phyloP scores from a whole-genome alignment of 2,329 filamentous ascomycete genomes.

The Penicillium digitatum region DNA sequence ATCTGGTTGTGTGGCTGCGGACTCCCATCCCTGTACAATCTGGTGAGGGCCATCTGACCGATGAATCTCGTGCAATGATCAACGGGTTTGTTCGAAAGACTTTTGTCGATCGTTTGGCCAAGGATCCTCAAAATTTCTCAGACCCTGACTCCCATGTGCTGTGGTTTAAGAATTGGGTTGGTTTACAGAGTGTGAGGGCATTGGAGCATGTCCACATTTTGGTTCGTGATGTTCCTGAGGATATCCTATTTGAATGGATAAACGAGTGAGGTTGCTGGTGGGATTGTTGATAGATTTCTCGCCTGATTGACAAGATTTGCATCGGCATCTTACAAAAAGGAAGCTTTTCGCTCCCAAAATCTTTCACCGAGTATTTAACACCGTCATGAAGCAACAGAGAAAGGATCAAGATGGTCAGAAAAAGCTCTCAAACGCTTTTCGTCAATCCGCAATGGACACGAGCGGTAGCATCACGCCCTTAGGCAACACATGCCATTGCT shows the following conservation, averaged over 20 bases:
- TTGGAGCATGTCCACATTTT: constrained; percentile 57
- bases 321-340: too few species aligned
- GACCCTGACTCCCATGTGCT: constrained; percentile 47
- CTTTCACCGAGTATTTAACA: not conserved
- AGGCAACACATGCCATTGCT: constrained; percentile 28
- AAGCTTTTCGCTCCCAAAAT: not conserved
- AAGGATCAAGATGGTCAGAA: not conserved
- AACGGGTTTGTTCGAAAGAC: constrained; percentile 48
- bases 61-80: constrained; percentile 47
- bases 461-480: not conserved
- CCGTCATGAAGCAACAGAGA: not conserved
- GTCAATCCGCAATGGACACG: not conserved
- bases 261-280: constrained; percentile 24
- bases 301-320: not conserved
- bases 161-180: constrained; percentile 64
- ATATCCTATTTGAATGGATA: constrained; percentile 45
- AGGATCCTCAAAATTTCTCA: constrained; percentile 30
- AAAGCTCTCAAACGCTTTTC: not conserved
- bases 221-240: constrained; percentile 47
- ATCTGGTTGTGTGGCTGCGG: constrained; percentile 57
- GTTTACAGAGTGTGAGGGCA: constrained; percentile 57
- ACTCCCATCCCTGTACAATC: constrained; percentile 48
- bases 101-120: constrained; percentile 46
- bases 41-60: constrained; percentile 49
- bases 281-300: not conserved